Base-by-base conservation (phyloP, 1,139 yeast genomes). In the Kodamaea sp. region DNA sequence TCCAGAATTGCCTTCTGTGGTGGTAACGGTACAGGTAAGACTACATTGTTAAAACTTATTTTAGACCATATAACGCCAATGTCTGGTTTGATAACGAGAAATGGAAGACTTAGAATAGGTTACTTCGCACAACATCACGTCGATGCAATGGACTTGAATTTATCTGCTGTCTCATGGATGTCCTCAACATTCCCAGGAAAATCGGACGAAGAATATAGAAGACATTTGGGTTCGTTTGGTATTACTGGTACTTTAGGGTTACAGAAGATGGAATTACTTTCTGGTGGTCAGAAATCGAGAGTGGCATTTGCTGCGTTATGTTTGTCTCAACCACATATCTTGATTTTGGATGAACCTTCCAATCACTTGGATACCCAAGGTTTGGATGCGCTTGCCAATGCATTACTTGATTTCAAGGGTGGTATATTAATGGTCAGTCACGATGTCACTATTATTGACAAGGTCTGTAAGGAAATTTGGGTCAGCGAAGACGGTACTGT, bases 81-180 rank as follows among this genome's bases (percentile, higher is more conserved):
- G 28, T 68, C 66, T 8, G 99, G 99, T 39, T 70, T 74, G 39
- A 84, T 90, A 12, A 74, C 86, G 20, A 77, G 80, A 46, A 90
- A 92, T 54, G 85, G 95, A 26, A 76, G 97, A 51, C 69, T 92
- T 48, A 78, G 98, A 63, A 84, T 92, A 33, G 98, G 96, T 13
- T 94, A 94, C 63, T 92, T 92, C 68, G 97, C 99, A n/a, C 99
- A 92, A 67, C 98, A 92, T 59, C 98, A 92, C 55, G 95, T 92
- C 46, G 99, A 92, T 55, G 84, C 92, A n/a, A 87, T 92, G 96
- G 98, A 92, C 55, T 68, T 90, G 49, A 71, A 64, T n/a, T 66
- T 80, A 32, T 84, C 89, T 38, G 97, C 98, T 0, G 97, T 92
- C 7, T 82, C 84, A 36, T 92, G 97, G 97, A 79, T 92, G 89